Conservation (phyloP, 1,284 basidiomycete genomes). For the Testicularia cyperi region DNA sequence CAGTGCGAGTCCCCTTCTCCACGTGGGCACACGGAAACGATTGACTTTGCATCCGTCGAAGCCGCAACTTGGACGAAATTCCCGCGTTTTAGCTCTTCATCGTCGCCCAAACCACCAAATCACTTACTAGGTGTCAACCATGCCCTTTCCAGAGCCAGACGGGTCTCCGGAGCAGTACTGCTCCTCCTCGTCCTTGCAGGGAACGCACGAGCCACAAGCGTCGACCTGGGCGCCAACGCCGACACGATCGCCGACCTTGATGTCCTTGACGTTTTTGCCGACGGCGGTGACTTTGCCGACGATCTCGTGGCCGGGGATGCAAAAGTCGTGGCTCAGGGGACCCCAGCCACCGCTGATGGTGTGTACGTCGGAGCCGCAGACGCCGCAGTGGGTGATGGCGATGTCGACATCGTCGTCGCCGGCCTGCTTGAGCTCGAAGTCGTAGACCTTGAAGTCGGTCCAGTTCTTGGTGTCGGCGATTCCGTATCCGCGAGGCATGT, state of each 20-base stretch:
- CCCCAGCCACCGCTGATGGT: slow-evolving; percentile 58
- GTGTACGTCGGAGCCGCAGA: slow-evolving; percentile 51
- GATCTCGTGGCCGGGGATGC: slow-evolving; percentile 67
- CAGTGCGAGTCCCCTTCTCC: neutral
- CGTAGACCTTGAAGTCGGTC: slow-evolving; percentile 58
- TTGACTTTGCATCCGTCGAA: too few relatives aligned
- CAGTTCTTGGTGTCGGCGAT: slow-evolving; percentile 56
- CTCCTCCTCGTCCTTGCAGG: slow-evolving; percentile 63
- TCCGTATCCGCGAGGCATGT: slow-evolving; percentile 54
- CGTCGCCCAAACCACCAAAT: neutral
- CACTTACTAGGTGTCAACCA: slow-evolving; percentile 61
- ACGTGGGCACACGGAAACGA: too few relatives aligned
- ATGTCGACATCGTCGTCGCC: slow-evolving; percentile 54
- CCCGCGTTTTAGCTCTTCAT: too few relatives aligned
- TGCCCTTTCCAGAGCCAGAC: slow-evolving; percentile 53
- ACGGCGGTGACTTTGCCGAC: slow-evolving; percentile 65
- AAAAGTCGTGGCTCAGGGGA: slow-evolving; percentile 51
- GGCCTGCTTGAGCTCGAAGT: slow-evolving; percentile 57
- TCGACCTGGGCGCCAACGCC: slow-evolving; percentile 69
- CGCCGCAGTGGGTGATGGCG: slow-evolving; percentile 55
- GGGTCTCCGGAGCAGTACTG: slow-evolving; percentile 51
- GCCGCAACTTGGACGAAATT: too few relatives aligned
- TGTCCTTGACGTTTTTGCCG: slow-evolving; percentile 64
- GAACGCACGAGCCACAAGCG: slow-evolving; percentile 61
- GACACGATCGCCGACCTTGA: slow-evolving; percentile 69